Conservation (phyloP, 345 rosid species). For the Lepidium africanum region DNA sequence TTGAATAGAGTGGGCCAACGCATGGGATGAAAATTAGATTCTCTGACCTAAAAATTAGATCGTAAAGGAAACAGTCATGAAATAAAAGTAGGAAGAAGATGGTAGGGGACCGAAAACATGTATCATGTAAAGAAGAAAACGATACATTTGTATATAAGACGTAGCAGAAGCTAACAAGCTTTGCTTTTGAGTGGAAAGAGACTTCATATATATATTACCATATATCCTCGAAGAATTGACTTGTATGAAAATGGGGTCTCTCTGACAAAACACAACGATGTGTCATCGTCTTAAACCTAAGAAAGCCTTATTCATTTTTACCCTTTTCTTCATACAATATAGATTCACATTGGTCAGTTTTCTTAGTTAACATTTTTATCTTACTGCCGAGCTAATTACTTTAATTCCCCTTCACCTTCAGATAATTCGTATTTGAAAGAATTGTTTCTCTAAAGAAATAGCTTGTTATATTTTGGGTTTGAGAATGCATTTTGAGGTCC, state of each 20-base stretch:
- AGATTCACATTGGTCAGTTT: not conserved
- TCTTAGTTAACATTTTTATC: not conserved
- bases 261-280: not conserved
- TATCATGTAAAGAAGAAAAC: not conserved
- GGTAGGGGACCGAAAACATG: constrained; percentile 3
- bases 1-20: not conserved
- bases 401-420: too few species aligned
- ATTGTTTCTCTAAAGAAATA: not conserved
- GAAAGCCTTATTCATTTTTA: not conserved
- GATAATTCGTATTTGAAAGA: not conserved
- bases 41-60: not conserved
- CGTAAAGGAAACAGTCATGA: constrained; percentile 1
- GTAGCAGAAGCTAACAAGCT: constrained; percentile 6
- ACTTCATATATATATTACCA: not conserved
- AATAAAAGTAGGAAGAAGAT: not conserved
- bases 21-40: not conserved
- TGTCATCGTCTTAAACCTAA: constrained; percentile 2
- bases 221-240: not conserved
- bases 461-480: too few species aligned
- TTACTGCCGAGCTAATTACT: not conserved
- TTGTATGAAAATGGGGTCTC: not conserved
- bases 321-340: not conserved
- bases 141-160: constrained; percentile 3
- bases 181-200: constrained; percentile 18
- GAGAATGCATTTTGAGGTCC: too few species aligned